A percentile compares a stretch with the other conserved stretches of the same genome.
Conservation (phyloP, 1,284 basidiomycete genomes). For the Omphalotus olearius region DNA sequence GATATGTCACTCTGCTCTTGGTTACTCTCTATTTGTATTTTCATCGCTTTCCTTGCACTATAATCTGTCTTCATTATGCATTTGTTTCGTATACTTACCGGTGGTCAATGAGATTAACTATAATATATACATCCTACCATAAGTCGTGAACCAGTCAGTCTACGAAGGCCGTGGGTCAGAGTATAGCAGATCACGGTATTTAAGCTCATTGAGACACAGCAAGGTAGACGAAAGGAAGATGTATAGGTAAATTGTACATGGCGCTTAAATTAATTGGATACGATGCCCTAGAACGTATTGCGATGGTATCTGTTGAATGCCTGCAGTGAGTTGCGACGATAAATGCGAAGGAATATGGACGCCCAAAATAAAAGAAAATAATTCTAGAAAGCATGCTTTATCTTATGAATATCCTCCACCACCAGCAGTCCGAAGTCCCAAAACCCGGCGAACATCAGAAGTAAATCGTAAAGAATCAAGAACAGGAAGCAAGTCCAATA, state of each 20-base stretch:
- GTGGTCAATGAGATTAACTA: slow-evolving; percentile 4
- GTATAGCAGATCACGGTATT: neutral
- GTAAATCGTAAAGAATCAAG: slow-evolving; percentile 96
- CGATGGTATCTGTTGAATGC: slow-evolving; percentile 13
- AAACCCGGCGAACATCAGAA: slow-evolving; percentile 87
- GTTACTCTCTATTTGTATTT: slow-evolving; percentile 1
- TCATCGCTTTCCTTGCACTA: slow-evolving; percentile 1
- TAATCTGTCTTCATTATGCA: slow-evolving; percentile 8
- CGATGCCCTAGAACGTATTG: slow-evolving; percentile 8
- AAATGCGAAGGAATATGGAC: slow-evolving; percentile 15
- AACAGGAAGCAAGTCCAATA: slow-evolving; percentile 93
- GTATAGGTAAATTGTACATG: slow-evolving; percentile 7
- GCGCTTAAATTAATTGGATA: slow-evolving; percentile 11
- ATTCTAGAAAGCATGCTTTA: no score
- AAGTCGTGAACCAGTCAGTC: no score
- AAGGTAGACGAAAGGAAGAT: slow-evolving; percentile 7
- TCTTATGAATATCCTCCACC: slow-evolving; percentile 6
- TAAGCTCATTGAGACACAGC: slow-evolving; percentile 3
- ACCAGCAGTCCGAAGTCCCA: slow-evolving; percentile 70
- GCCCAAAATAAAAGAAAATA: slow-evolving; percentile 8
- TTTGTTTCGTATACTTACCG: slow-evolving; percentile 4
- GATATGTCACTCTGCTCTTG: neutral
- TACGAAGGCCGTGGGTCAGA: no score
- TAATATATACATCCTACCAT: neutral
- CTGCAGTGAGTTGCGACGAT: slow-evolving; percentile 19